These are phyloP conservation scores for Arthromyces matolae DNA, from an alignment of 768 basidiomycete species.

Conservation along the genomic window DNA sequence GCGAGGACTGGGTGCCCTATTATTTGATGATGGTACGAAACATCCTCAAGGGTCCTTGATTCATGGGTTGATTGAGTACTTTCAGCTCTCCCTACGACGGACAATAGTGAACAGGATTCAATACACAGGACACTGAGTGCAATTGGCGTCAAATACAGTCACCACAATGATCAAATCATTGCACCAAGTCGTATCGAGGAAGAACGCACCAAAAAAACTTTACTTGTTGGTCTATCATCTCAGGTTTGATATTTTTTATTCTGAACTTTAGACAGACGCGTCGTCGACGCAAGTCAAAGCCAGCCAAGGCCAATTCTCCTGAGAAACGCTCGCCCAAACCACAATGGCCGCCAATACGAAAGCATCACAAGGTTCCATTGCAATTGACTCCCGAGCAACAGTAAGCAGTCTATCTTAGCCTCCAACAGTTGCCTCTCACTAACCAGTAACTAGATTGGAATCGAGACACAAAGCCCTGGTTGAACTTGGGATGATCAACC, in stretches of 20 bases:
- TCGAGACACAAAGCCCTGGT: slow-evolving; percentile 59
- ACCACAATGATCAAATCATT: slow-evolving; percentile 70
- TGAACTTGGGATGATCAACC: slow-evolving; percentile 55
- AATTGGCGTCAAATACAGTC: slow-evolving; percentile 68
- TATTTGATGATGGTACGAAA: slow-evolving; percentile 66
- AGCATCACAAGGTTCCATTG: slow-evolving; percentile 47
- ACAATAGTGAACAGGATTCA: slow-evolving; percentile 39
- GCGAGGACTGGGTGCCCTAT: slow-evolving; percentile 57
- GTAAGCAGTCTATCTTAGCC: slow-evolving; percentile 29
- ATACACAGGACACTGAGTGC: slow-evolving; percentile 53
- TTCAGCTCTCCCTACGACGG: slow-evolving; percentile 33
- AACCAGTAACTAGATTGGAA: slow-evolving; percentile 37
- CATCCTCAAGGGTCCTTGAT: background rate
- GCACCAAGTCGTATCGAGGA: slow-evolving; percentile 66
- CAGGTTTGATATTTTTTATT: background rate
- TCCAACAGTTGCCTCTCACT: background rate
- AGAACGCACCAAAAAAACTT: slow-evolving; percentile 50
- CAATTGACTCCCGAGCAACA: slow-evolving; percentile 46
- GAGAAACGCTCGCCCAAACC: slow-evolving; percentile 32
- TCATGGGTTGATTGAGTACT: background rate
- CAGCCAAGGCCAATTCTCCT: slow-evolving; percentile 11
- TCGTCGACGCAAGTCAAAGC: slow-evolving; percentile 23
- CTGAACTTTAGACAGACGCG: slow-evolving; percentile 16
- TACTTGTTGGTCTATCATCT: slow-evolving; percentile 36
- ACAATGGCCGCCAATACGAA: slow-evolving; percentile 64